These are phyloP conservation scores for Mucor sp. DNA, from an alignment of 371 early-diverging fungal genomes.

Conservation along the genomic window DNA sequence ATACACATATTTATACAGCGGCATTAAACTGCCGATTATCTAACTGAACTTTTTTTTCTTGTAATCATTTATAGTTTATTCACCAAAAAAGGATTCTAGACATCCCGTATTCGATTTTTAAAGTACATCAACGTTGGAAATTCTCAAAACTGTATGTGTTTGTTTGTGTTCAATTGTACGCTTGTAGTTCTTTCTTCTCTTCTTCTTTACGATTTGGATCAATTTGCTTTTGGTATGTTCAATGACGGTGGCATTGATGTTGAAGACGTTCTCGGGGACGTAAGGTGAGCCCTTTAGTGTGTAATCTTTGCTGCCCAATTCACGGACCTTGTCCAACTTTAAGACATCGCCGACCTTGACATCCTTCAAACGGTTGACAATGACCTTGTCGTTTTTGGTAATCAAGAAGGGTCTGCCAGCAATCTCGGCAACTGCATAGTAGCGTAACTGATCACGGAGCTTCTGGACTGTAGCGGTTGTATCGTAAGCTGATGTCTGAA, in stretches of 20 bases:
- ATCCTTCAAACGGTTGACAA: slow-evolving; percentile 79
- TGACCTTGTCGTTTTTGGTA: slow-evolving; percentile 85
- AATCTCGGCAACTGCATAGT: slow-evolving; percentile 90
- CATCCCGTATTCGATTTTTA: slow-evolving; percentile 1
- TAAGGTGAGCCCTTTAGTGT: slow-evolving; percentile 88
- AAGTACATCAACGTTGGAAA: slow-evolving; percentile 70
- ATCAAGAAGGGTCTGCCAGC: slow-evolving; percentile 88
- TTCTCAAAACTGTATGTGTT: slow-evolving; percentile 77
- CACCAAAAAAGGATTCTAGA: neutral
- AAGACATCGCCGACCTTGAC: slow-evolving; percentile 88
- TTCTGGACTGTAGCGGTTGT: slow-evolving; percentile 24
- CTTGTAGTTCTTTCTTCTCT: slow-evolving; percentile 87
- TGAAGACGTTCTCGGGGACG: slow-evolving; percentile 69
- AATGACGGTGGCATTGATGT: slow-evolving; percentile 84
- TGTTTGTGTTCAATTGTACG: slow-evolving; percentile 74
- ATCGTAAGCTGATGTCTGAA: slow-evolving; percentile 22
- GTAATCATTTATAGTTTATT: slow-evolving; percentile 4
- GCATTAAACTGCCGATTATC: neutral
- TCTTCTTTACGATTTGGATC: slow-evolving; percentile 80
- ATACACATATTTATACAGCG: neutral
- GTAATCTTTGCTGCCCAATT: slow-evolving; percentile 86
- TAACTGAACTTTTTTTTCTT: slow-evolving; percentile 2
- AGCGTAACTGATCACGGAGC: slow-evolving; percentile 61
- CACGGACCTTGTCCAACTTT: slow-evolving; percentile 82
- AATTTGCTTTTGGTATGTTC: slow-evolving; percentile 88